Evolutionary conservation across 176 grass and related monocot species (phyloP).

Genomic region (Zea luxurians): DNA sequence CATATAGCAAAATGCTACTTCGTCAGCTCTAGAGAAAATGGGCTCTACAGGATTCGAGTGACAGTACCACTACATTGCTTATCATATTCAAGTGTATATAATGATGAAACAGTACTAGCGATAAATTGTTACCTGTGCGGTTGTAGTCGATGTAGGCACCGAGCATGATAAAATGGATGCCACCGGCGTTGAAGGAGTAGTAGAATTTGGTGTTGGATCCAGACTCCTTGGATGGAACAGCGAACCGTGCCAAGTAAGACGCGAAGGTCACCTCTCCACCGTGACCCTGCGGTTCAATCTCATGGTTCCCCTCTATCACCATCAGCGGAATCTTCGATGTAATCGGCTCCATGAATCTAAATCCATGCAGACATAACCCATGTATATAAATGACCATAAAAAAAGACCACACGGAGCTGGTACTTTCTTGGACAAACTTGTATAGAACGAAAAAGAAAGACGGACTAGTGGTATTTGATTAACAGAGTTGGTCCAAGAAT

Average conservation of each 20-base stretch:
- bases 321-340: constrained; percentile 75
- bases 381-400: background rate
- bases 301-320: constrained; percentile 93
- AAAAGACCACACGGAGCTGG: background rate
- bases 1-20: background rate
- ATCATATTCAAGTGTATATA: background rate
- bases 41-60: background rate
- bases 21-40: background rate
- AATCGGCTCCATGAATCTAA: constrained; percentile 81
- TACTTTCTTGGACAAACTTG: background rate
- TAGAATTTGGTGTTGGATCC: constrained; percentile 75
- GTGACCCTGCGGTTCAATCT: constrained; percentile 86
- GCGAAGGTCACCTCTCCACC: constrained; percentile 58
- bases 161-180: constrained; percentile 85
- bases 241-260: constrained; percentile 79
- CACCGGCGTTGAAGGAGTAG: constrained; percentile 88
- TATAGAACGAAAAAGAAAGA: background rate
- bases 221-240: constrained; percentile 72
- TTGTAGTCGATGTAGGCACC: constrained; percentile 90
- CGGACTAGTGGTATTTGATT: background rate
- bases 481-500: background rate
- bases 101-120: background rate
- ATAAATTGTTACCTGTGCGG: constrained; percentile 46
- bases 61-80: background rate
- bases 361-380: background rate